These are phyloP conservation scores for Plasmopara halstedii DNA, from an alignment of 352 stramenopile species.

Conservation along the genomic window DNA sequence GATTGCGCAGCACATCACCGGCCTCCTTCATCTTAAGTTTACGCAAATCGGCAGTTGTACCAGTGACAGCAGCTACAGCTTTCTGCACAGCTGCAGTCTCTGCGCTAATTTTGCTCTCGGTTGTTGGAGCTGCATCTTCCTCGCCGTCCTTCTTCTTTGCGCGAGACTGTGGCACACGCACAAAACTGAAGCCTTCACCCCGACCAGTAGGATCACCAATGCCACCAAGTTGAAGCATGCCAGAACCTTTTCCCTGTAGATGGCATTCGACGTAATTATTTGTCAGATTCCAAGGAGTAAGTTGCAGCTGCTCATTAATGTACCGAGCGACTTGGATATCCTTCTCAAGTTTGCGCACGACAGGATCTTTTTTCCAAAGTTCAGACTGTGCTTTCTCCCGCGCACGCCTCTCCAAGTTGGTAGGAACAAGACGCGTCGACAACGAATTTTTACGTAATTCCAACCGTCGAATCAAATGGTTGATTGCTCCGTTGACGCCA, in stretches of 20 bases:
- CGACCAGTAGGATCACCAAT: constrained; percentile 74
- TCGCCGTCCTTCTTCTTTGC: constrained; percentile 79
- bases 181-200: constrained; percentile 82
- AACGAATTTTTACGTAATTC: constrained; percentile 55
- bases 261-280: constrained; percentile 85
- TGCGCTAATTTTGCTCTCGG: constrained; percentile 35
- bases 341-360: constrained; percentile 63
- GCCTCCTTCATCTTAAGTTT: constrained; percentile 85
- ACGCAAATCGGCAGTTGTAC: constrained; percentile 76
- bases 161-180: constrained; percentile 65
- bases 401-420: constrained; percentile 39
- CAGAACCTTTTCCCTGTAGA: constrained; percentile 74
- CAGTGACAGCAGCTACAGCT: constrained; percentile 66
- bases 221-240: constrained; percentile 72
- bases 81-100: constrained; percentile 68
- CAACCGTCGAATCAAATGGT: constrained; percentile 65
- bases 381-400: constrained; percentile 59
- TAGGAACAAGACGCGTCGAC: constrained; percentile 41
- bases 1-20: constrained; percentile 69
- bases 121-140: constrained; percentile 36
- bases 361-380: constrained; percentile 61
- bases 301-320: constrained; percentile 68
- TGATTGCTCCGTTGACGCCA: constrained; percentile 65
- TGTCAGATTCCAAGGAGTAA: constrained; percentile 80
- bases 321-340: constrained; percentile 79